Evolutionary conservation across 2,329 filamentous ascomycete genomes (phyloP).

Genomic region (Elsinoe ampelina): DNA sequence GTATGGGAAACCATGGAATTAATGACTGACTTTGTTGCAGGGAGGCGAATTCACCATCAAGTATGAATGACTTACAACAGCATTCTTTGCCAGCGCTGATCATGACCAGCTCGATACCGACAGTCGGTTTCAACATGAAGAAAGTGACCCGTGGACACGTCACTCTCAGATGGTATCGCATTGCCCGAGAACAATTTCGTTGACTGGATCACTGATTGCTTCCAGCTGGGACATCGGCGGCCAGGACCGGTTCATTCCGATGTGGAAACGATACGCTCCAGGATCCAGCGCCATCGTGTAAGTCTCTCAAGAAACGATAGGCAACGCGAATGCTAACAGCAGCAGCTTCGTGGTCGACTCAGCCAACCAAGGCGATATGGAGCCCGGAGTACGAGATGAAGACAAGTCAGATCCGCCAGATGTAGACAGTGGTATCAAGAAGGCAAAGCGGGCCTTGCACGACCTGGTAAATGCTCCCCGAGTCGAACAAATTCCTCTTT

Average conservation of each 20-base stretch:
- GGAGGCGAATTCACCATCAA: conserved; percentile 98
- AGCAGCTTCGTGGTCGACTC: conserved; percentile 88
- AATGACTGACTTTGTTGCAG: conserved; percentile 45
- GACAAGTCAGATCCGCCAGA: conserved; percentile 65
- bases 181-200: not conserved
- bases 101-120: conserved; percentile 77
- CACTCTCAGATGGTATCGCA: conserved; percentile 76
- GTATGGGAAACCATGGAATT: conserved; percentile 12
- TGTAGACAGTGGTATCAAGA: conserved; percentile 12
- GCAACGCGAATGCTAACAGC: conserved; percentile 11
- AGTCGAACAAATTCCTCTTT: conserved; percentile 78
- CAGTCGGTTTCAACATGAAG: conserved; percentile 99
- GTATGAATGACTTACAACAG: conserved; percentile 36
- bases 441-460: conserved; percentile 55
- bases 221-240: conserved; percentile 87
- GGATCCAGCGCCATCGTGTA: conserved; percentile 94
- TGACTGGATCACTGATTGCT: not conserved
- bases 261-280: conserved; percentile 99
- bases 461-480: conserved; percentile 75
- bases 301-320: conserved; percentile 21
- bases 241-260: conserved; percentile 90
- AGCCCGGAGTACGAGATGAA: conserved; percentile 10
- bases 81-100: conserved; percentile 25
- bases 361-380: conserved; percentile 35
- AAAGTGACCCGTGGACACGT: conserved; percentile 96